phyloP scores from a whole-genome alignment of 179 eudicot genomes.

The Vitellaria paradoxa region DNA sequence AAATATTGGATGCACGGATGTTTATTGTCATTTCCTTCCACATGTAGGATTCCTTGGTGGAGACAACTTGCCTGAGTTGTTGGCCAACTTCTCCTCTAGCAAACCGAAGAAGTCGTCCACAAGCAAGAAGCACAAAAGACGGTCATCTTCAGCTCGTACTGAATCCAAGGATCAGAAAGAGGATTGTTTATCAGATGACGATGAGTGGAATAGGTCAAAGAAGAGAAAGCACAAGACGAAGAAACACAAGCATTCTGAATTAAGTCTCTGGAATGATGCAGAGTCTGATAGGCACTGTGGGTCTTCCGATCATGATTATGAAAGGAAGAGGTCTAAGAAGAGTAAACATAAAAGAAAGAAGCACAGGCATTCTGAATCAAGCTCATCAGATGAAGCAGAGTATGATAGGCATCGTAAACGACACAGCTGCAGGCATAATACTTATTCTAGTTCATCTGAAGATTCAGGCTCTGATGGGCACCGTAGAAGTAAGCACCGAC shows the following conservation, averaged over 20 bases:
- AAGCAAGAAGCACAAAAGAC: conserved; percentile 48
- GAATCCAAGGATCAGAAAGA: conserved; percentile 23
- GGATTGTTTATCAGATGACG: conserved; percentile 22
- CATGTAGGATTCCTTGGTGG: conserved; percentile 77
- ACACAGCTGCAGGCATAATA: conserved; percentile 19
- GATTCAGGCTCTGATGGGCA: conserved; percentile 17
- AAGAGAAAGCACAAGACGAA: conserved; percentile 28
- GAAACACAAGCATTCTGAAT: conserved; percentile 21
- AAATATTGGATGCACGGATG: neutral
- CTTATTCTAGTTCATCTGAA: conserved; percentile 24
- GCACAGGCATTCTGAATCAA: conserved; percentile 22
- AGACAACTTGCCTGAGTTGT: conserved; percentile 59
- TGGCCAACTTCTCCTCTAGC: conserved; percentile 50
- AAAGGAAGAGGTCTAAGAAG: conserved; percentile 33
- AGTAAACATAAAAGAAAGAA: conserved; percentile 24
- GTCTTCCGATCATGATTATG: conserved; percentile 12
- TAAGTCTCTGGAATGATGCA: conserved; percentile 30
- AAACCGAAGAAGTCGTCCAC: conserved; percentile 51
- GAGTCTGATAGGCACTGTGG: neutral
- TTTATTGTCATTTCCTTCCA: conserved; percentile 7
- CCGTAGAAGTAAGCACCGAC: conserved; percentile 22
- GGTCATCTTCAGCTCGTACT: conserved; percentile 21
- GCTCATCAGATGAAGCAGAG: conserved; percentile 28
- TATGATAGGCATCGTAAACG: conserved; percentile 9
- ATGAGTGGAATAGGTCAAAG: conserved; percentile 36